Percentiles rank a stretch among this genome's conserved stretches.
These are phyloP conservation scores for Cyclotella baltica DNA, from an alignment of 108 stramenopile species.

Conservation along the genomic window DNA sequence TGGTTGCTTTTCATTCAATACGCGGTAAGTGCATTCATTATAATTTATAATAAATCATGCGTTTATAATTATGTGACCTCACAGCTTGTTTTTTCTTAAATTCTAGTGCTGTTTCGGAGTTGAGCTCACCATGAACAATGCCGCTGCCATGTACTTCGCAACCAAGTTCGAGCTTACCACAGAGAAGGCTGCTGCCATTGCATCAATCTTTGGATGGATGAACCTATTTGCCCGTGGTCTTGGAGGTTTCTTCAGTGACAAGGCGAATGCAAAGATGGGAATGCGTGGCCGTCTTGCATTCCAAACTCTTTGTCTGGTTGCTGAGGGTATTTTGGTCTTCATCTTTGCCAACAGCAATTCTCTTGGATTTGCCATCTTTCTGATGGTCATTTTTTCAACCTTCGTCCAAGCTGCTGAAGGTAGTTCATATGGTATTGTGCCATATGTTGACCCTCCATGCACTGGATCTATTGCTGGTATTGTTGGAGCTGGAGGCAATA, in stretches of 20 bases:
- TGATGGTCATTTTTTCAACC: slow-evolving; percentile 77
- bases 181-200: slow-evolving; percentile 76
- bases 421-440: slow-evolving; percentile 78
- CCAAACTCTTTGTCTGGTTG: slow-evolving; percentile 43
- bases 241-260: slow-evolving; percentile 66
- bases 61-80: too few relatives aligned
- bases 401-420: slow-evolving; percentile 87
- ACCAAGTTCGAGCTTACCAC: slow-evolving; percentile 75
- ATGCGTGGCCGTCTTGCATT: slow-evolving; percentile 63
- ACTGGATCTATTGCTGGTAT: slow-evolving; percentile 82
- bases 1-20: slow-evolving; percentile 91
- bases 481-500: slow-evolving; percentile 85
- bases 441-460: slow-evolving; percentile 71
- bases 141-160: slow-evolving; percentile 84
- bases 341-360: slow-evolving; percentile 60
- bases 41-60: too few relatives aligned
- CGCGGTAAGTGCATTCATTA: too few relatives aligned
- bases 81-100: too few relatives aligned
- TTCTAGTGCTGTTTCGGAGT: slow-evolving; percentile 92
- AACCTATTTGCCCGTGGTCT: slow-evolving; percentile 70
- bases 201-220: slow-evolving; percentile 86
- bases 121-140: slow-evolving; percentile 92
- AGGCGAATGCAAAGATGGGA: slow-evolving; percentile 51
- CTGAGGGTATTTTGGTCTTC: slow-evolving; percentile 52
- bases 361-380: slow-evolving; percentile 61